Evolutionary conservation across 352 stramenopile genomes (phyloP).

Genomic region (Phytophthora foliorum): DNA sequence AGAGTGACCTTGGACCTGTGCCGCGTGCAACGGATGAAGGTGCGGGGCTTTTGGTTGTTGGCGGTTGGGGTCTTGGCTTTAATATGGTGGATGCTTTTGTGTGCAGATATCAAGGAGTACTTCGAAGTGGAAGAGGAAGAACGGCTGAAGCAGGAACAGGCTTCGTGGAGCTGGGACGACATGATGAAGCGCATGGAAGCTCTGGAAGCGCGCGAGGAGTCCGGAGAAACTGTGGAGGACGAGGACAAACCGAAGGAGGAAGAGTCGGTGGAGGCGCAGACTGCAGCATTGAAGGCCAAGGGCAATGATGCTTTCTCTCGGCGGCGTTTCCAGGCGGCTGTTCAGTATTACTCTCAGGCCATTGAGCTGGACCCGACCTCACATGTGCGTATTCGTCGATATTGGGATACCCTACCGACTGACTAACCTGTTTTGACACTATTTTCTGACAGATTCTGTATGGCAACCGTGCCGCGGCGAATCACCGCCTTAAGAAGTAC

Average conservation of each 20-base stretch:
- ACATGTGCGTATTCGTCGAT: constrained; percentile 54
- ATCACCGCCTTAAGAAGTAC: constrained; percentile 80
- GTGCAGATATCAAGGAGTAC: constrained; percentile 76
- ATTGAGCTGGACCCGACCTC: constrained; percentile 80
- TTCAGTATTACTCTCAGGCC: constrained; percentile 90
- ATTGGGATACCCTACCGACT: not conserved
- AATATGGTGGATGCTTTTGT: not conserved
- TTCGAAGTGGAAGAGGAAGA: constrained; percentile 91
- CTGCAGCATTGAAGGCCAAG: constrained; percentile 70
- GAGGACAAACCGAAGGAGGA: constrained; percentile 39
- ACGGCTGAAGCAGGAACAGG: constrained; percentile 65
- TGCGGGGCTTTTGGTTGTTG: constrained; percentile 15
- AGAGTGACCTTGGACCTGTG: constrained; percentile 64
- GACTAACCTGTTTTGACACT: constrained; percentile 5
- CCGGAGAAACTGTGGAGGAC: constrained; percentile 34
- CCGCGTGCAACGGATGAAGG: constrained; percentile 70
- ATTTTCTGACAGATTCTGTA: constrained; percentile 70
- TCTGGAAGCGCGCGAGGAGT: constrained; percentile 74
- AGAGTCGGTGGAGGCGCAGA: constrained; percentile 39
- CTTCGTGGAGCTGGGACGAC: constrained; percentile 84
- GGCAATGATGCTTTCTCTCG: constrained; percentile 84
- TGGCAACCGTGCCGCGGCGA: constrained; percentile 83
- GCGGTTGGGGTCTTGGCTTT: not conserved
- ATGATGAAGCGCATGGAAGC: constrained; percentile 90
- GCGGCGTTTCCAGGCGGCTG: constrained; percentile 80